Conservation (phyloP, 2,329 filamentous ascomycete genomes). For the Diaporthe sp. region DNA sequence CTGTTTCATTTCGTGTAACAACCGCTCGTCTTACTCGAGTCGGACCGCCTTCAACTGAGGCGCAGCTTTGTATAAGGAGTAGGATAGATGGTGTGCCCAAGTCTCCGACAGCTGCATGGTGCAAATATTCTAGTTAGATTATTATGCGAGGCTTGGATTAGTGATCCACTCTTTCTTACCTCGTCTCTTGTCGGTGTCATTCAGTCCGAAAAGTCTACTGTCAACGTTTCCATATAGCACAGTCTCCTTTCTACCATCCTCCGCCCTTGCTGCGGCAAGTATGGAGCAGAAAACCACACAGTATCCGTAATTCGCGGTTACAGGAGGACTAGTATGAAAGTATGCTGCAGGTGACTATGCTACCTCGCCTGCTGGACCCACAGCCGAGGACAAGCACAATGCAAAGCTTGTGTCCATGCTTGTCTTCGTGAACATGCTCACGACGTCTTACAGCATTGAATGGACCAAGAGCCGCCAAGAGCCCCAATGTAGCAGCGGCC, state of each 20-base stretch:
- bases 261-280: background rate
- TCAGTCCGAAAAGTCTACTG: background rate
- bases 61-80: background rate
- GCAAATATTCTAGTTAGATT: background rate
- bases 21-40: too few relatives aligned
- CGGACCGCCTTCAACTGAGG: background rate
- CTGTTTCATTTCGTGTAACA: background rate
- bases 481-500: background rate
- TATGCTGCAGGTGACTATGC: background rate
- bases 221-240: background rate
- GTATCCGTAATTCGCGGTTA: background rate
- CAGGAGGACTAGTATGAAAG: background rate
- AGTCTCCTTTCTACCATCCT: background rate
- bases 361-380: background rate
- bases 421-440: background rate
- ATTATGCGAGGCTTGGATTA: background rate
- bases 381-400: background rate
- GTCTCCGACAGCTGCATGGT: background rate
- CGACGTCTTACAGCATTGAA: background rate
- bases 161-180: too few relatives aligned
- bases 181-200: background rate
- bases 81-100: background rate
- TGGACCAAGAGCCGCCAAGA: background rate
- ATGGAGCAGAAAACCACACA: background rate
- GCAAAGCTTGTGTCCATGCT: conserved; percentile 22